Conservation (phyloP, 495 filamentous ascomycete species). For the Neurospora sp. region DNA sequence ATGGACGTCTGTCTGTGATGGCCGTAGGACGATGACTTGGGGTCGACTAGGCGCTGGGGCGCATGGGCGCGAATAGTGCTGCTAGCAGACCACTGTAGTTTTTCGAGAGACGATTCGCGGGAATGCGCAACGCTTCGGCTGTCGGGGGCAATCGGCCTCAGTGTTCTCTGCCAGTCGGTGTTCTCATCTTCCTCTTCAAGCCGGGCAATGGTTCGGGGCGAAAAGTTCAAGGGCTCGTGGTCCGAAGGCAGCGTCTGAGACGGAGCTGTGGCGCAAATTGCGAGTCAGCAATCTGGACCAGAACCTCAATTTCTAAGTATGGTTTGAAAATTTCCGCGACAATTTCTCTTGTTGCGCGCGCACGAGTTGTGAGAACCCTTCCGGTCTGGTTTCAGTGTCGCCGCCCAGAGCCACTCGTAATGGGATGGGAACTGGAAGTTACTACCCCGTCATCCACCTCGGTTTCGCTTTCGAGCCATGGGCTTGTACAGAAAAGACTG, state of each 20-base stretch:
- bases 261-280: conserved; percentile 30
- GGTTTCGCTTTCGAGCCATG: neutral
- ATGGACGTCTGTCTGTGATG: conserved; percentile 93
- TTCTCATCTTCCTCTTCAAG: conserved; percentile 32
- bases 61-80: conserved; percentile 25
- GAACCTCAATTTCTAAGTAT: neutral
- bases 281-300: conserved; percentile 10
- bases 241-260: conserved; percentile 44
- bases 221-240: conserved; percentile 35
- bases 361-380: neutral
- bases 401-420: neutral
- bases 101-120: conserved; percentile 40
- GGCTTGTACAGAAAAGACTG: neutral
- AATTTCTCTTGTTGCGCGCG: neutral
- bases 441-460: neutral
- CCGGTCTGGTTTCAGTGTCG: neutral
- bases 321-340: neutral
- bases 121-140: conserved; percentile 33
- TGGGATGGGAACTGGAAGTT: neutral
- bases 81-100: conserved; percentile 42
- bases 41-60: conserved; percentile 43
- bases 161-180: conserved; percentile 32
- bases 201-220: conserved; percentile 30
- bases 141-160: conserved; percentile 27
- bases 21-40: conserved; percentile 52